phyloP scores from a whole-genome alignment of 2,329 filamentous ascomycete species.

The Drechslerella dactyloides region DNA sequence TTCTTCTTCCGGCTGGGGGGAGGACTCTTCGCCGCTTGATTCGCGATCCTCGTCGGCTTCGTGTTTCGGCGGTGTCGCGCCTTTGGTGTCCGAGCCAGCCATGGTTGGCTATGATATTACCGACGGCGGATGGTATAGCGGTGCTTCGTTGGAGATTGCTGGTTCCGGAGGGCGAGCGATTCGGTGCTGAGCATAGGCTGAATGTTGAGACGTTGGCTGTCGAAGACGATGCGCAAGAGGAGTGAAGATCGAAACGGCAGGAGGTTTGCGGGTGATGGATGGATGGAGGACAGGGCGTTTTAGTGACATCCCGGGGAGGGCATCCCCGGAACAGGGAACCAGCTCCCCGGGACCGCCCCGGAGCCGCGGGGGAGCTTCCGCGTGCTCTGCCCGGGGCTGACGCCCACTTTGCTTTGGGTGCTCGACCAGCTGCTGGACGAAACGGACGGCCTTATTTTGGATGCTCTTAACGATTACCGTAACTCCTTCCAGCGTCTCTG shows the following conservation, averaged over 20 bases:
- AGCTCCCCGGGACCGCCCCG: constrained; percentile 1
- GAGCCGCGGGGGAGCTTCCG: constrained; percentile 12
- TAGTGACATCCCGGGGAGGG: background rate
- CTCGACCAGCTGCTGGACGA: constrained; percentile 15
- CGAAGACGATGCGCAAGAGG: constrained; percentile 5
- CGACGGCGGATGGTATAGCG: background rate
- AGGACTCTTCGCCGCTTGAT: constrained; percentile 37
- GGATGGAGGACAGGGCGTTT: background rate
- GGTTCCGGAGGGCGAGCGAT: background rate
- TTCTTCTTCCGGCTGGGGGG: constrained; percentile 34
- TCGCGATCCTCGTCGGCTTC: constrained; percentile 38
- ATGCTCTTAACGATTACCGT: constrained; percentile 39
- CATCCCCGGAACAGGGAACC: constrained; percentile 10
- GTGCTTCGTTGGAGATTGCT: background rate
- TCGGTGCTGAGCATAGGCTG: constrained; percentile 3
- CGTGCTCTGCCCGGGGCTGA: constrained; percentile 24
- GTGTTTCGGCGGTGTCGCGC: constrained; percentile 47
- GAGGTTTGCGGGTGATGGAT: constrained; percentile 5
- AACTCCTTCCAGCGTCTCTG: constrained; percentile 41
- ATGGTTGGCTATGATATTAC: constrained; percentile 26
- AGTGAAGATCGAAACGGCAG: background rate
- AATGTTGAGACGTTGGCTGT: constrained; percentile 20
- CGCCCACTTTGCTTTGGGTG: constrained; percentile 13
- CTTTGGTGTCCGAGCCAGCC: constrained; percentile 29
- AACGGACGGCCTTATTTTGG: constrained; percentile 29